A percentile compares a stretch with the other conserved stretches of the same genome.
These are phyloP conservation scores for Tubosaeta sp. DNA, from an alignment of 768 basidiomycete species.

Conservation along the genomic window DNA sequence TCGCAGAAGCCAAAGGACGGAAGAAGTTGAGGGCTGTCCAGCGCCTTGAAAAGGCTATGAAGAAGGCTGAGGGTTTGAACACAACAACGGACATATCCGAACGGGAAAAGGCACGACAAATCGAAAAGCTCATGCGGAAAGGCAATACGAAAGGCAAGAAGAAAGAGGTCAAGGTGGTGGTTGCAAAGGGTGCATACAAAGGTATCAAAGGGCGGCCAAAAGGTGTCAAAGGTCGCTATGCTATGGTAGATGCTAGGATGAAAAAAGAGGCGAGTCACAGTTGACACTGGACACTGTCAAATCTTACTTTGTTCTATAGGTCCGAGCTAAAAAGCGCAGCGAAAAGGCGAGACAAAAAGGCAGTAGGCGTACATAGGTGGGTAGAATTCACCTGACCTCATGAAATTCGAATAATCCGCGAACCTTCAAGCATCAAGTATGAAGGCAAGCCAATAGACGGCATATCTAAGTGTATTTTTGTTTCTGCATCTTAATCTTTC, in stretches of 20 bases:
- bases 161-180: constrained; percentile 81
- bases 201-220: constrained; percentile 91
- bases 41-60: constrained; percentile 85
- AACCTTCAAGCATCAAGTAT: background rate
- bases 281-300: background rate
- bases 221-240: constrained; percentile 92
- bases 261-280: constrained; percentile 69
- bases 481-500: constrained; percentile 71
- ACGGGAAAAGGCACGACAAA: constrained; percentile 89
- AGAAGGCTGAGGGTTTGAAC: constrained; percentile 93
- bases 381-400: background rate
- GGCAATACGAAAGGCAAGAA: constrained; percentile 67
- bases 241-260: constrained; percentile 93
- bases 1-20: constrained; percentile 96
- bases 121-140: constrained; percentile 87
- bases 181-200: constrained; percentile 86
- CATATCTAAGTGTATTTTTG: constrained; percentile 85
- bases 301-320: constrained; percentile 37
- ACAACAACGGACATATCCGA: constrained; percentile 89
- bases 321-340: constrained; percentile 77
- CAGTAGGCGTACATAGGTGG: constrained; percentile 36
- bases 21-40: constrained; percentile 90
- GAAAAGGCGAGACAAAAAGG: constrained; percentile 69
- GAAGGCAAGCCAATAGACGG: constrained; percentile 54
- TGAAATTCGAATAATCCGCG: background rate